Percentiles rank a stretch among this genome's conserved stretches.
Evolutionary conservation across 2,329 filamentous ascomycete species (phyloP).

Genomic region (Apiospora aurea): DNA sequence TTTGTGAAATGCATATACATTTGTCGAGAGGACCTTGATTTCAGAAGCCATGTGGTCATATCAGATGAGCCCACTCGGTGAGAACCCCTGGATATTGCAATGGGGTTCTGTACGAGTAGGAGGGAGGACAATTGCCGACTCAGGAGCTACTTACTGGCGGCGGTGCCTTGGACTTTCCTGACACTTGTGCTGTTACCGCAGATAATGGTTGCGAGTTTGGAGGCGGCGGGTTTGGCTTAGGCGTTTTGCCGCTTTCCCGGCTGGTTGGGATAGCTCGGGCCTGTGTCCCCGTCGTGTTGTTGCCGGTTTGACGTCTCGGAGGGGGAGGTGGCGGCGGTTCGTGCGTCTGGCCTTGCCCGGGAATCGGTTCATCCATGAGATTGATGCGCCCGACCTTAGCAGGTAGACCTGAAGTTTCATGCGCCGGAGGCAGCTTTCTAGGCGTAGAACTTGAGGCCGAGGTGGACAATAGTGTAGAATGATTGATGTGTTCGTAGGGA

Average conservation of each 20-base stretch:
- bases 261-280: slow-evolving; percentile 38
- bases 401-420: slow-evolving; percentile 54
- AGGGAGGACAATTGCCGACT: background rate
- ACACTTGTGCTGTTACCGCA: slow-evolving; percentile 33
- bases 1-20: background rate
- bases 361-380: slow-evolving; percentile 49
- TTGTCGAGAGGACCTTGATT: background rate
- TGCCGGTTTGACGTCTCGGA: slow-evolving; percentile 39
- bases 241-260: slow-evolving; percentile 44
- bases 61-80: background rate
- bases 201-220: slow-evolving; percentile 32
- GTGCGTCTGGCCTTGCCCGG: slow-evolving; percentile 37
- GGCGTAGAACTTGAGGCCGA: slow-evolving; percentile 53
- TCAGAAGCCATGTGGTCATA: background rate
- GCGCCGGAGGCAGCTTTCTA: slow-evolving; percentile 60
- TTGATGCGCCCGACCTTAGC: slow-evolving; percentile 53
- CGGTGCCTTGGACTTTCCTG: slow-evolving; percentile 39
- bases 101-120: slow-evolving; percentile 16
- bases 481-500: slow-evolving; percentile 64
- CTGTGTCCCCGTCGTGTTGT: slow-evolving; percentile 31
- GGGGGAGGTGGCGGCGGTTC: slow-evolving; percentile 54
- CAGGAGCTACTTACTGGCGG: slow-evolving; percentile 42
- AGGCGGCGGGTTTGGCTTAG: slow-evolving; percentile 28
- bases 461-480: slow-evolving; percentile 55
- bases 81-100: background rate